Conservation (phyloP, 192 early-diverging fungal genomes). For the Backusella sp. region DNA sequence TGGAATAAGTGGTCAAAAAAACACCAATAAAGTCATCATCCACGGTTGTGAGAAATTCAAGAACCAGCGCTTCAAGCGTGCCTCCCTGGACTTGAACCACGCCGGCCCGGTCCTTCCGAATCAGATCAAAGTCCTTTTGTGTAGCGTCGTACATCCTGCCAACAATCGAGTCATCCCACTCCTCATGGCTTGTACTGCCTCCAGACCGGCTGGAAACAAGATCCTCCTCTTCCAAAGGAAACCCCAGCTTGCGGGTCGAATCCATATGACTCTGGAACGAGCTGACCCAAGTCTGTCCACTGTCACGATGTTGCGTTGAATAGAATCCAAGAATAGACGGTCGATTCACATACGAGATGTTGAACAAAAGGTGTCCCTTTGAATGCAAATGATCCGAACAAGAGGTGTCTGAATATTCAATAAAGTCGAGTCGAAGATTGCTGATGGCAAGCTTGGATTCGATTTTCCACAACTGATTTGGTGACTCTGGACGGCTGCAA, state of each 20-base stretch:
- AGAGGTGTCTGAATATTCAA: background rate
- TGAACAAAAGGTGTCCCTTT: background rate
- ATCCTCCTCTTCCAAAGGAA: background rate
- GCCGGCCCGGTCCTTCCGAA: constrained; percentile 20
- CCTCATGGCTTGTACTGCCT: background rate
- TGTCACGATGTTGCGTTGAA: background rate
- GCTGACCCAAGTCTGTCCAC: background rate
- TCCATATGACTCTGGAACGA: background rate
- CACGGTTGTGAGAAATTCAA: constrained; percentile 58
- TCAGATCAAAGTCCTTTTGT: constrained; percentile 52
- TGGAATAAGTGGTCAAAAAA: constrained; percentile 41
- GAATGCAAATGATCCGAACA: constrained; percentile 1
- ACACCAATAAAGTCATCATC: constrained; percentile 28
- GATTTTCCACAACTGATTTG: constrained; percentile 1
- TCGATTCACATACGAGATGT: background rate
- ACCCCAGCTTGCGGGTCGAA: background rate
- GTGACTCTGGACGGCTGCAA: constrained; percentile 2
- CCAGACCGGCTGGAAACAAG: constrained; percentile 9
- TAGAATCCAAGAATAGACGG: background rate
- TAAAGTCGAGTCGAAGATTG: background rate
- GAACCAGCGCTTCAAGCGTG: constrained; percentile 49
- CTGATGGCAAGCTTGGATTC: background rate
- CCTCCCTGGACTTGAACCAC: constrained; percentile 34
- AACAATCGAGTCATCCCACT: background rate
- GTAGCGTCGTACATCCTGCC: constrained; percentile 19